Percentiles rank a stretch among this genome's conserved stretches.
Conservation (phyloP, 2,329 filamentous ascomycete genomes). For the Calycina marina region DNA sequence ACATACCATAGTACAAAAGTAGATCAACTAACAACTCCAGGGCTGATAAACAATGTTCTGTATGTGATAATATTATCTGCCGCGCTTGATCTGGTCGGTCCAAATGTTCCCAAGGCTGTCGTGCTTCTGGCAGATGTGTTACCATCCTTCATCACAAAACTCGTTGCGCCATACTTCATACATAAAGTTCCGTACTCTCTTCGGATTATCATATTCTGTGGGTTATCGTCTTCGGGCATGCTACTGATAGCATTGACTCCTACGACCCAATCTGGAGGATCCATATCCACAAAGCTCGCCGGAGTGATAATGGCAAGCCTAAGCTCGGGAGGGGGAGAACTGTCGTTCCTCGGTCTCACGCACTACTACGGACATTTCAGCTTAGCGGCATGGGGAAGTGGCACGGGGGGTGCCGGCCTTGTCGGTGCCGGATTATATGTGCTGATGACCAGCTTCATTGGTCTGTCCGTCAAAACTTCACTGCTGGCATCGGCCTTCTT, state of each 20-base stretch:
- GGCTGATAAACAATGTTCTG: conserved; percentile 91
- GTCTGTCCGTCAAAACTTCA: conserved; percentile 58
- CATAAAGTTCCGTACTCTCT: conserved; percentile 68
- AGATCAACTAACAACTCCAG: conserved; percentile 28
- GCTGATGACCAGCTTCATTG: conserved; percentile 65
- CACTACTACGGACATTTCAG: conserved; percentile 86
- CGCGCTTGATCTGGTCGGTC: conserved; percentile 87
- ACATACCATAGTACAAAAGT: not conserved
- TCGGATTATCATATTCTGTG: conserved; percentile 61
- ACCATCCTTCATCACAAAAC: conserved; percentile 77
- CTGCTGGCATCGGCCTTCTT: conserved; percentile 66
- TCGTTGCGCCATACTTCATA: conserved; percentile 87
- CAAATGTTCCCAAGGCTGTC: conserved; percentile 71
- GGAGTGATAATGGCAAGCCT: conserved; percentile 78
- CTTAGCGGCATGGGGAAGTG: conserved; percentile 82
- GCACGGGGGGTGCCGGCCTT: conserved; percentile 78
- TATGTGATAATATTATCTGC: conserved; percentile 95
- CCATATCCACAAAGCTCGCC: conserved; percentile 60
- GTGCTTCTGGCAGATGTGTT: conserved; percentile 89
- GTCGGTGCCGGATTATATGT: conserved; percentile 82
- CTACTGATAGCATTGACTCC: conserved; percentile 74
- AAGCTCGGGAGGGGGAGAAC: conserved; percentile 73
- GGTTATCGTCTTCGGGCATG: conserved; percentile 73
- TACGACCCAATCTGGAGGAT: conserved; percentile 32
- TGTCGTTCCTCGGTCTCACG: conserved; percentile 81